phyloP scores from a whole-genome alignment of 2,329 filamentous ascomycete genomes.

The Fusarium nygamai region DNA sequence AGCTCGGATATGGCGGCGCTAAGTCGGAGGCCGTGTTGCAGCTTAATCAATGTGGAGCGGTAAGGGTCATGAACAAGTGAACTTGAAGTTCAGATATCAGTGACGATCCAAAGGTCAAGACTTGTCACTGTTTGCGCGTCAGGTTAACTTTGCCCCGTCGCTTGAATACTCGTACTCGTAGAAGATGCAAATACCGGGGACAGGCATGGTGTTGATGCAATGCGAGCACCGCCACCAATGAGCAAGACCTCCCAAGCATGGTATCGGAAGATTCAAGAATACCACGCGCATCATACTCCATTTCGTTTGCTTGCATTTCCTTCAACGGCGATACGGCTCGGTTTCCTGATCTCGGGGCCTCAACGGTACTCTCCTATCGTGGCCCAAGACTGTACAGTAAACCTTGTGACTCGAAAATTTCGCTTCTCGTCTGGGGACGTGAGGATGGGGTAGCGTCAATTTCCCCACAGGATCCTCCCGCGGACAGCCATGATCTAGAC shows the following conservation, averaged over 20 bases:
- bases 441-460: conserved; percentile 39
- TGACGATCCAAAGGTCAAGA: neutral
- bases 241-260: conserved; percentile 5
- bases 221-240: conserved; percentile 10
- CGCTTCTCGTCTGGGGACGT: conserved; percentile 27
- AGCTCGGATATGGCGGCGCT: conserved; percentile 37
- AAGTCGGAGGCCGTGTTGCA: conserved; percentile 30
- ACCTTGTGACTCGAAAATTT: conserved; percentile 40
- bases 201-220: conserved; percentile 20
- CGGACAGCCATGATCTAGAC: conserved; percentile 13
- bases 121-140: neutral
- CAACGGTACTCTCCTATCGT: conserved; percentile 31
- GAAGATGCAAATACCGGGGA: conserved; percentile 25
- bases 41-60: conserved; percentile 26
- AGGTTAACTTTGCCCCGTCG: conserved; percentile 1
- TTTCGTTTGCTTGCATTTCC: conserved; percentile 1
- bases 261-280: neutral
- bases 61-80: conserved; percentile 4
- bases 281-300: neutral
- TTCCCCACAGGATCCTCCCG: conserved; percentile 41
- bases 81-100: neutral
- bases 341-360: conserved; percentile 34
- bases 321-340: conserved; percentile 4
- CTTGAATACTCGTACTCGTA: conserved; percentile 12
- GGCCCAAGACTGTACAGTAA: conserved; percentile 35